A percentile compares a stretch with the other conserved stretches of the same genome.
These are phyloP conservation scores for Vitellaria paradoxa DNA, from an alignment of 179 eudicot species.

Conservation along the genomic window DNA sequence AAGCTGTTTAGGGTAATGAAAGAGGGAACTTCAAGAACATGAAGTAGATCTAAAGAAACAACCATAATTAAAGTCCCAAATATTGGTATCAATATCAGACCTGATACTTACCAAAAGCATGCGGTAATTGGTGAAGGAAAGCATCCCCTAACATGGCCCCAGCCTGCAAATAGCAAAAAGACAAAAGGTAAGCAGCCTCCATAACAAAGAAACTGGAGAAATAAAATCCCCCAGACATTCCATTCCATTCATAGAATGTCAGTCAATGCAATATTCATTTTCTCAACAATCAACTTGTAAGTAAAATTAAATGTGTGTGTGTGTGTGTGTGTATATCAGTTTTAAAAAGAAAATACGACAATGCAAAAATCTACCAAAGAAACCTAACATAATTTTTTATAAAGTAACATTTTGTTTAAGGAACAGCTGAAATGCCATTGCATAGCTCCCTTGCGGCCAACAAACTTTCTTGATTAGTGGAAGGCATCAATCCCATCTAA, in stretches of 20 bases:
- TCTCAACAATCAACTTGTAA: neutral
- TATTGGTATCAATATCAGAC: constrained; percentile 16
- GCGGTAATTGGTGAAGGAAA: constrained; percentile 94
- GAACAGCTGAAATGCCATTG: neutral
- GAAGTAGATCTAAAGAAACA: neutral
- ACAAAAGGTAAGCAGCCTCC: constrained; percentile 3
- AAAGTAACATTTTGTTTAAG: neutral
- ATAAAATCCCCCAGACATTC: neutral
- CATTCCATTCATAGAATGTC: neutral
- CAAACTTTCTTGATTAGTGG: neutral
- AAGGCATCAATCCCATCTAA: neutral
- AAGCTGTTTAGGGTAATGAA: neutral
- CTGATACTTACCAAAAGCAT: constrained; percentile 76
- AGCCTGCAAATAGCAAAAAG: constrained; percentile 54
- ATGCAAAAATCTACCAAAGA: neutral
- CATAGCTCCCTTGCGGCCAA: neutral
- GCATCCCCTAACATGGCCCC: constrained; percentile 99
- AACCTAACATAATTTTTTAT: neutral
- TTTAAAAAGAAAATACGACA: neutral
- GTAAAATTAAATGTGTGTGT: neutral
- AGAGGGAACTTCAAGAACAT: neutral
- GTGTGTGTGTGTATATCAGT: no score
- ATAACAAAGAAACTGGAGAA: neutral
- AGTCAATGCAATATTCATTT: neutral
- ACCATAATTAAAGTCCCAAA: constrained; percentile 12